Evolutionary conservation across 139 green algal genomes (phyloP).

Genomic region (Chlamydomonas sphaeroides): DNA sequence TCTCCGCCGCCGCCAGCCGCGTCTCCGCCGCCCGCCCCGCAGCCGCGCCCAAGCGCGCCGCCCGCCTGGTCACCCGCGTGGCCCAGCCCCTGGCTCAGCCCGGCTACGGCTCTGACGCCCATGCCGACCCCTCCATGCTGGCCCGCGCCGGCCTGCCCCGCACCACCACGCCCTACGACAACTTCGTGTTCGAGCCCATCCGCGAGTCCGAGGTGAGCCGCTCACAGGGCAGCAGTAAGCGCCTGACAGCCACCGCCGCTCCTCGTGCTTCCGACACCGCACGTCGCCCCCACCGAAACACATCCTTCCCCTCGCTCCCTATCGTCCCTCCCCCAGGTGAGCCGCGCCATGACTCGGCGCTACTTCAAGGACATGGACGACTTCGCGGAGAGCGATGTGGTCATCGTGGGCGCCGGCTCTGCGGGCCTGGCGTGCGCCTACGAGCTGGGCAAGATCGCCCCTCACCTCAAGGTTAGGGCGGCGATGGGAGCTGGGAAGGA

Average conservation of each 20-base stretch:
- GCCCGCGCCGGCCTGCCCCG: slow-evolving; percentile 15
- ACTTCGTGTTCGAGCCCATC: slow-evolving; percentile 82
- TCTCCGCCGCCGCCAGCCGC: neutral
- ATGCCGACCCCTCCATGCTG: neutral
- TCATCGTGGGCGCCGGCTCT: slow-evolving; percentile 81
- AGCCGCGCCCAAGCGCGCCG: neutral
- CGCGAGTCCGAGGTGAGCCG: slow-evolving; percentile 68
- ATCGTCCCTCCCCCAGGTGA: slow-evolving; percentile 77
- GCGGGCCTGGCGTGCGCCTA: slow-evolving; percentile 93
- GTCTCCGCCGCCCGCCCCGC: neutral
- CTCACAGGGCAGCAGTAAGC: no score
- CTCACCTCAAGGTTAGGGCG: slow-evolving; percentile 92
- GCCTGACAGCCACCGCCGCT: no score
- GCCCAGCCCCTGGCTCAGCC: neutral
- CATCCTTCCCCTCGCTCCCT: no score
- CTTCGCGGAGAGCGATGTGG: slow-evolving; percentile 81
- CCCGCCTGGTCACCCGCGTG: slow-evolving; percentile 29
- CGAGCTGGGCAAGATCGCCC: slow-evolving; percentile 91
- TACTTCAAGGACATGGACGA: slow-evolving; percentile 95
- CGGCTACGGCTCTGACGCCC: neutral
- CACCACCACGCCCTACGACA: slow-evolving; percentile 67
- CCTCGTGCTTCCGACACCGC: no score
- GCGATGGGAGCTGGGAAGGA: no score
- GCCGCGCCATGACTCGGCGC: slow-evolving; percentile 87
- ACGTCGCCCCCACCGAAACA: no score